These are phyloP conservation scores for Coleophoma eucalyptorum DNA, from an alignment of 2,329 filamentous ascomycete genomes.

Conservation along the genomic window DNA sequence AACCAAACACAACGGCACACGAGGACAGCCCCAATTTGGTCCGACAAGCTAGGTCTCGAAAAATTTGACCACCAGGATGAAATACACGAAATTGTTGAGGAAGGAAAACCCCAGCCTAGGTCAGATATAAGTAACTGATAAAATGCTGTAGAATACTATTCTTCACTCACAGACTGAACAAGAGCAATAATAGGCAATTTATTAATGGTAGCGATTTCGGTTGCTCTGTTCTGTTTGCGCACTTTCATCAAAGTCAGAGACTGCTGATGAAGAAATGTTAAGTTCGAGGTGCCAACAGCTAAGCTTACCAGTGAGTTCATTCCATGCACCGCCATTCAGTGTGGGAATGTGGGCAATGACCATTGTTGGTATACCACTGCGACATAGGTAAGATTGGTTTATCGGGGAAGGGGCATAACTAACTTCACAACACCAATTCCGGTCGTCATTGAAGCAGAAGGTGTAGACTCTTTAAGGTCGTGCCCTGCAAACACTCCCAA, in stretches of 20 bases:
- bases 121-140: neutral
- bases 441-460: slow-evolving; percentile 32
- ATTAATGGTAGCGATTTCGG: slow-evolving; percentile 34
- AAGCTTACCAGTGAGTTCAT: slow-evolving; percentile 29
- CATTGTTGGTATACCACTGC: slow-evolving; percentile 31
- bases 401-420: neutral
- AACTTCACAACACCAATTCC: slow-evolving; percentile 32
- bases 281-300: no score
- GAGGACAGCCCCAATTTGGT: slow-evolving; percentile 32
- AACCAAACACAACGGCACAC: slow-evolving; percentile 40
- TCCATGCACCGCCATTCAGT: slow-evolving; percentile 38
- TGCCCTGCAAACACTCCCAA: slow-evolving; percentile 33
- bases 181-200: slow-evolving; percentile 33
- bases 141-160: no score
- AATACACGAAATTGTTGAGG: slow-evolving; percentile 42
- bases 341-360: slow-evolving; percentile 38
- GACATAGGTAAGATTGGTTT: neutral
- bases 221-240: slow-evolving; percentile 32
- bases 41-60: slow-evolving; percentile 35
- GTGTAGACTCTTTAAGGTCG: slow-evolving; percentile 28
- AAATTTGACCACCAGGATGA: slow-evolving; percentile 37
- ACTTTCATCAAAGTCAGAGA: no score
- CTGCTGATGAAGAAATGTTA: no score
- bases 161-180: slow-evolving; percentile 33
- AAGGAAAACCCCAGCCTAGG: slow-evolving; percentile 36